Evolutionary conservation across 73 alveolate species (phyloP), one percentile per base, ranked within the genome.

Genomic region (Diophrys sp.): DNA sequence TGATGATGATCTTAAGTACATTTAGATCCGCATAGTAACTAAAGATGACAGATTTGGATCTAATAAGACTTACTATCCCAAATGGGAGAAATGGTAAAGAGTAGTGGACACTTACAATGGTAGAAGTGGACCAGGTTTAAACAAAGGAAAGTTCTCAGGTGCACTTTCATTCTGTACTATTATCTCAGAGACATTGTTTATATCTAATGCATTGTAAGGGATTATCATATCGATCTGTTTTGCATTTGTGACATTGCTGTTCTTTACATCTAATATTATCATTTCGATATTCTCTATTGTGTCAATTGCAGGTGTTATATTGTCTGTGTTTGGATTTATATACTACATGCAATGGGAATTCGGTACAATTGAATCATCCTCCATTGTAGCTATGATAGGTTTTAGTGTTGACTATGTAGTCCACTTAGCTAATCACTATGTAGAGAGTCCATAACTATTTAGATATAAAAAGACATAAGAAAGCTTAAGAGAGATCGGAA

Each of bases 361-460:
- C 27, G 88, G 88, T 8, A 28, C 70, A 11, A n/a, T 76, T 1
- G 88, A 79, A 29, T 70, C 82, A 23, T 0, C 54, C 2, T 32
- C 88, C 23, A 54, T 71, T 54, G 88, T 33, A 14, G 25, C 70
- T 55, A 69, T 79, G 23, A 68, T 79, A 23, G 88, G 88, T 18
- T 79, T 79, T 69, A 33, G 77, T 29, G 88, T 79, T 5, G 88
- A 79, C 56, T 79, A 79, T 53, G 44, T 71, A 29, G 88, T 79
- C 31, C 88, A 79, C 54, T 33, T 79, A 14, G 75, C 77, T 14
- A 11, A 23, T 25, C 73, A 56, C 2, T 79, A 79, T 29, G 27
- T n/a, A 24, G 77, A 79, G 23, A 62, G 74, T 23, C 56, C 57
- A 1, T n/a, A 70, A 29, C 5, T 0, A 0, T n/a, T 5, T 1